These are phyloP conservation scores for Xylaria sp. DNA, from an alignment of 2,329 filamentous ascomycete genomes.

Conservation along the genomic window DNA sequence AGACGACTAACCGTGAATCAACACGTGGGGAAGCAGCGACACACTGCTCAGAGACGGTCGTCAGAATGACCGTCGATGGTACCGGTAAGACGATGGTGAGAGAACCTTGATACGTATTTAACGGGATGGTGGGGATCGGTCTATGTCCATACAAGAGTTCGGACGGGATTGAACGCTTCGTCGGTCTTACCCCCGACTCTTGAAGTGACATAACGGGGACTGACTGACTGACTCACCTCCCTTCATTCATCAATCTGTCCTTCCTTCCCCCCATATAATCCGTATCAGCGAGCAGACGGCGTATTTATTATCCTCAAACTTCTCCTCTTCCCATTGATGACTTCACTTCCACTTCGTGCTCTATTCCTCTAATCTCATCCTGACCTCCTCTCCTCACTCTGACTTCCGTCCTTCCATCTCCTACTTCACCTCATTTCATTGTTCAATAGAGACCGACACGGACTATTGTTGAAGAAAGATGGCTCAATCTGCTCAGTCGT, in stretches of 20 bases:
- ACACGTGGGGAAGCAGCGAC: not conserved
- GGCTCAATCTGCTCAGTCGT: not conserved
- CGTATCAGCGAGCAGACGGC: not conserved
- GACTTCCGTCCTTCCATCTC: not conserved
- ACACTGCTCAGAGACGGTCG: not conserved
- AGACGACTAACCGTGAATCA: not conserved
- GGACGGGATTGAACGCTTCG: not conserved
- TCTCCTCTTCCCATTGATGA: not conserved
- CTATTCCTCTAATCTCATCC: not conserved
- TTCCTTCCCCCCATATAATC: not conserved
- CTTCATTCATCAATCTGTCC: not conserved
- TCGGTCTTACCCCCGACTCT: not conserved
- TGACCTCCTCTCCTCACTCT: no score
- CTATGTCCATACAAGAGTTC: no score
- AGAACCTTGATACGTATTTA: no score
- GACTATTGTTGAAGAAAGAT: not conserved
- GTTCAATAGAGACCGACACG: not conserved
- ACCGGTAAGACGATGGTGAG: no score
- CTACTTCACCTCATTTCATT: not conserved
- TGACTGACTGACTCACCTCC: not conserved
- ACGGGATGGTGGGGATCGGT: not conserved
- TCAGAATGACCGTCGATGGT: no score
- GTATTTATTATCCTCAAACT: not conserved
- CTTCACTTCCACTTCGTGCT: not conserved
- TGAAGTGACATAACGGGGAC: not conserved